Evolutionary conservation across 2,329 filamentous ascomycete genomes (phyloP), one percentile per base, ranked within the genome.

Genomic region (Alternaria gansuensis): DNA sequence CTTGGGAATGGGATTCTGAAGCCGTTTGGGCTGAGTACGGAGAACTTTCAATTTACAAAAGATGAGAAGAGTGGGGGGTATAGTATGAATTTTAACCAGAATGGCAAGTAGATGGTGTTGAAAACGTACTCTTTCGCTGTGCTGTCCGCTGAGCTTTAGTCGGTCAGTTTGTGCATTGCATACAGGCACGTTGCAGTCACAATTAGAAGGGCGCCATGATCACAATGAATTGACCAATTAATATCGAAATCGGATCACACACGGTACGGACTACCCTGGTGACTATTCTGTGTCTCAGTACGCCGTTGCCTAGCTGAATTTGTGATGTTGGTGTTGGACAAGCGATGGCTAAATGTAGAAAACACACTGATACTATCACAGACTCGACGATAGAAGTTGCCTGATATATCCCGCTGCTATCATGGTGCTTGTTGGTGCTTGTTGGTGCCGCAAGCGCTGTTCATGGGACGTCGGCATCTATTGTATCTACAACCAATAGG

Each of bases 11-110:
- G 93, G 1, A 87, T 99, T 14, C 77, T 99, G 50, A 96, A 91
- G 75, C 94, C 94, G 0, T 98, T 98, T 81, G 95, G 95, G 1
- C 79, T 99, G 67, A 96, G 90, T 59, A 98, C 95, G 10, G 89
- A 96, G 44, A 97, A 96, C 76, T 98, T 99, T 74, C 88, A 97
- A 64, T 96, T 98, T 84, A 87, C 90, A 28, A 92, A 97, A 78
- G 94, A 97, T 72, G 90, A 94, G 70, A 90, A 89, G 63, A 90
- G 89, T 1, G 95, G 95, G 1, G 93, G 93, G 0, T 98, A 98
- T 79, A 97, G 90, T 78, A 91, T 99, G 89, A 94, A 93, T 67
- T 97, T 98, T 71, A 82, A 85, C 40, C 83, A 86, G 69, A 65
- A 59, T n/a, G 51, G 51, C 17, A 62, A 52, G 39, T 54, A 57